phyloP scores from a whole-genome alignment of 371 early-diverging fungal genomes.

The Coemansia sp. region DNA sequence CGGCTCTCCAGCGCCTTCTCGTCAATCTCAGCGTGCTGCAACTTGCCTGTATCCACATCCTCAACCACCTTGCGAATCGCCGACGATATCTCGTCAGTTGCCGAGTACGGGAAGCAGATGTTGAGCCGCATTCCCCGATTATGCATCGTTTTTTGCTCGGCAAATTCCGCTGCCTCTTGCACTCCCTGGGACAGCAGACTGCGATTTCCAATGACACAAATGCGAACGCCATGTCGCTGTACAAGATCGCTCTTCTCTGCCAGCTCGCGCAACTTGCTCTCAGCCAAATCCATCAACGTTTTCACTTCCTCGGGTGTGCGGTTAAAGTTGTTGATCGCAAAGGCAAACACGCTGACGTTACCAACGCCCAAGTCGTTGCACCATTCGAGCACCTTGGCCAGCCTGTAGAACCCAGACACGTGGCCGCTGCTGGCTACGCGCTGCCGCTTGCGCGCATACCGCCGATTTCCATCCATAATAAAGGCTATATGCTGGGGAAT shows the following conservation, averaged over 20 bases:
- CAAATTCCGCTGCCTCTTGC: constrained; percentile 58
- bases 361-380: constrained; percentile 85
- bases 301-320: constrained; percentile 70
- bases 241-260: constrained; percentile 62
- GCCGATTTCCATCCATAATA: constrained; percentile 99
- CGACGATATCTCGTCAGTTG: constrained; percentile 88
- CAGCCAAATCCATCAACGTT: constrained; percentile 16
- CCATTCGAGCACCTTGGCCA: constrained; percentile 76
- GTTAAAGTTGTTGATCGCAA: constrained; percentile 97
- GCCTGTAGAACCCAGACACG: constrained; percentile 78
- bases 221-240: constrained; percentile 58
- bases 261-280: constrained; percentile 65
- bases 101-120: constrained; percentile 95
- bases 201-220: constrained; percentile 23
- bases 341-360: constrained; percentile 96
- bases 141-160: constrained; percentile 67
- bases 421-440: constrained; percentile 71
- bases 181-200: constrained; percentile 68
- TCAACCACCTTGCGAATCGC: constrained; percentile 58
- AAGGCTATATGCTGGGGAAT: constrained; percentile 96
- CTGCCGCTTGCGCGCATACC: constrained; percentile 76
- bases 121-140: constrained; percentile 80
- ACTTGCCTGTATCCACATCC: constrained; percentile 56
- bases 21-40: constrained; percentile 65
- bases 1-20: constrained; percentile 62